A percentile compares a stretch with the other conserved stretches of the same genome.
Conservation (phyloP, 306 rosid species). For the Cucurbita maxima region DNA sequence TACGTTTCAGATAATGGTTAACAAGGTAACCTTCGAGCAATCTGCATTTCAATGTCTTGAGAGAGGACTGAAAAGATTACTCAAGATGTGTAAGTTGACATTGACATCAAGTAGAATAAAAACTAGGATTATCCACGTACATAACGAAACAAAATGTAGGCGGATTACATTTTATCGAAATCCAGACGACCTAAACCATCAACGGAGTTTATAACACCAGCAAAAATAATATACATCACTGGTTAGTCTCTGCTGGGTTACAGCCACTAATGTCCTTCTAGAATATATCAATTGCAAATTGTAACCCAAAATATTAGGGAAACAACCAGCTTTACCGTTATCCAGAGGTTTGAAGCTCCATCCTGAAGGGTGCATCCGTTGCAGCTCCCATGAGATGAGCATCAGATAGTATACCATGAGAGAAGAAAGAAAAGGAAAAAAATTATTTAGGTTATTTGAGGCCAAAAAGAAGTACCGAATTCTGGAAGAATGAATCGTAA, state of each 20-base stretch:
- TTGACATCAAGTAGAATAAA: background rate
- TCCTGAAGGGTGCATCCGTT: background rate
- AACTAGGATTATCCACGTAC: background rate
- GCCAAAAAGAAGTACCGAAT: background rate
- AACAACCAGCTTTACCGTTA: constrained; percentile 1
- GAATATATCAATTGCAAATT: background rate
- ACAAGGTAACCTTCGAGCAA: constrained; percentile 1
- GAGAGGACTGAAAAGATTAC: constrained; percentile 7
- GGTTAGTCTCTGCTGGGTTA: background rate
- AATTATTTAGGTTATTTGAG: background rate
- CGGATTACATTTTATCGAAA: background rate
- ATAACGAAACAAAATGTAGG: background rate
- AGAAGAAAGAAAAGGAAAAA: background rate
- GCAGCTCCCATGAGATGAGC: background rate
- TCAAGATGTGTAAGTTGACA: constrained; percentile 7
- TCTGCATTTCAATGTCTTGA: constrained; percentile 9
- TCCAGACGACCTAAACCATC: background rate
- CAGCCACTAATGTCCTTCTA: background rate
- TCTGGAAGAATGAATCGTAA: background rate
- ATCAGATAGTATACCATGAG: constrained; percentile 2
- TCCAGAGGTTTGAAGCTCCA: constrained; percentile 7
- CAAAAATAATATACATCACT: background rate
- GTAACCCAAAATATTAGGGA: constrained; percentile 10
- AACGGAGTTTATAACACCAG: background rate
- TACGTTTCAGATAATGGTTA: constrained; percentile 2